Percentiles rank a stretch among this genome's conserved stretches.
These are phyloP conservation scores for Septoria petroselini DNA, from an alignment of 2,329 filamentous ascomycete genomes.

Conservation along the genomic window DNA sequence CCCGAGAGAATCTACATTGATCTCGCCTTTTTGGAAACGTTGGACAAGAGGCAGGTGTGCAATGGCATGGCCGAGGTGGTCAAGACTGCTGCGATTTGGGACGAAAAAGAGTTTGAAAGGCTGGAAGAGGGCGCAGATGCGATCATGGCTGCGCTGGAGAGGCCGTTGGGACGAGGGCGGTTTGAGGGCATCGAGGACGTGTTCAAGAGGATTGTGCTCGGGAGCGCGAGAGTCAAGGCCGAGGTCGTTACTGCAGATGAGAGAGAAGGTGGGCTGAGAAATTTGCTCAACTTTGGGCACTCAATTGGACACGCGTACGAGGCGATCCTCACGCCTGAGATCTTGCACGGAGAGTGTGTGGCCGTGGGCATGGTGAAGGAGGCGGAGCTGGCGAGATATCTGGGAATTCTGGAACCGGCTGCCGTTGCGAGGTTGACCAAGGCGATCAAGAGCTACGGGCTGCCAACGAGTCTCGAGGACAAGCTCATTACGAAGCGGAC, in stretches of 20 bases:
- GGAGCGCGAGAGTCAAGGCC: constrained; percentile 89
- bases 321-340: constrained; percentile 89
- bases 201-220: constrained; percentile 67
- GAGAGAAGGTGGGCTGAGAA: constrained; percentile 87
- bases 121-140: constrained; percentile 76
- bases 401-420: constrained; percentile 79
- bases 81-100: constrained; percentile 89
- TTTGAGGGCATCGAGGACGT: constrained; percentile 62
- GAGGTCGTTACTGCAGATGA: constrained; percentile 93
- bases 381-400: constrained; percentile 83
- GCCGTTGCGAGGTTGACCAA: constrained; percentile 88
- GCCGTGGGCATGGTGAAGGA: constrained; percentile 99
- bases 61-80: constrained; percentile 96
- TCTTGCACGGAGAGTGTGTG: constrained; percentile 92
- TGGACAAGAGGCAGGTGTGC: constrained; percentile 88
- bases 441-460: constrained; percentile 88
- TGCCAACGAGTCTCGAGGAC: constrained; percentile 82
- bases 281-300: constrained; percentile 95
- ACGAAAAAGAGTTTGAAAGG: constrained; percentile 78
- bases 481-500: constrained; percentile 79
- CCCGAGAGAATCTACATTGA: constrained; percentile 93
- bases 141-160: constrained; percentile 70
- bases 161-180: constrained; percentile 55
- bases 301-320: constrained; percentile 97
- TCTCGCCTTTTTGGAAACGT: constrained; percentile 81